Evolutionary conservation across 1,284 basidiomycete genomes (phyloP).

Genomic region (Tilletia indica): DNA sequence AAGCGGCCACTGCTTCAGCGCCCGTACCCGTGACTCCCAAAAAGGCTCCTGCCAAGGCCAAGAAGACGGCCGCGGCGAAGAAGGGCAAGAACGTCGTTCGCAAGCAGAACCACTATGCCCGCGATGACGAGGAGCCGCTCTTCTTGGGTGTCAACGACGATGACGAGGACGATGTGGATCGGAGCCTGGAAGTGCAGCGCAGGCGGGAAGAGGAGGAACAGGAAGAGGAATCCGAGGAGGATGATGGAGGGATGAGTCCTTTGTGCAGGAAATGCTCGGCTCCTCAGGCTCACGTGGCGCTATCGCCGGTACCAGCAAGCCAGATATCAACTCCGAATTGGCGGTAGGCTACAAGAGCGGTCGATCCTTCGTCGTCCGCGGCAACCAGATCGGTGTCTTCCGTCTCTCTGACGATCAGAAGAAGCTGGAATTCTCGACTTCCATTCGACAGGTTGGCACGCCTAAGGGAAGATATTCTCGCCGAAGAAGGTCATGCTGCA

Average conservation of each 20-base stretch:
- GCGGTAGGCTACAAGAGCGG: constrained; percentile 96
- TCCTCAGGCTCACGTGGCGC: constrained; percentile 27
- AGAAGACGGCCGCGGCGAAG: constrained; percentile 30
- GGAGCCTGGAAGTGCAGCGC: constrained; percentile 13
- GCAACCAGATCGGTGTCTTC: constrained; percentile 97
- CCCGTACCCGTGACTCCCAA: background rate
- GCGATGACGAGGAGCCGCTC: constrained; percentile 61
- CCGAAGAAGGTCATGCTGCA: constrained; percentile 95
- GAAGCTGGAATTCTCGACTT: constrained; percentile 80
- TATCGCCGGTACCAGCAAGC: constrained; percentile 14
- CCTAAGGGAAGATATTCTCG: constrained; percentile 76
- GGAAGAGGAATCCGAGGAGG: constrained; percentile 63
- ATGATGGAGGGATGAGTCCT: constrained; percentile 58
- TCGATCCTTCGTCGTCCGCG: constrained; percentile 90
- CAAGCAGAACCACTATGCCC: constrained; percentile 62
- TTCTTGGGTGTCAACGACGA: constrained; percentile 35
- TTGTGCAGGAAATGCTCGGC: constrained; percentile 49
- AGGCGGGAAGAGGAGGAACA: constrained; percentile 57
- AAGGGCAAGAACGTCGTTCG: constrained; percentile 28
- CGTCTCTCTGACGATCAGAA: constrained; percentile 71
- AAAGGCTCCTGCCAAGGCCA: constrained; percentile 29
- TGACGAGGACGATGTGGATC: constrained; percentile 56
- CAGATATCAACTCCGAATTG: constrained; percentile 73
- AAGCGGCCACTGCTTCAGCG: constrained; percentile 13
- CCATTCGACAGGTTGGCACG: constrained; percentile 80